Evolutionary conservation across 352 stramenopile genomes (phyloP), one percentile per base, ranked within the genome.

Genomic region (Phytophthora chlamydospora): DNA sequence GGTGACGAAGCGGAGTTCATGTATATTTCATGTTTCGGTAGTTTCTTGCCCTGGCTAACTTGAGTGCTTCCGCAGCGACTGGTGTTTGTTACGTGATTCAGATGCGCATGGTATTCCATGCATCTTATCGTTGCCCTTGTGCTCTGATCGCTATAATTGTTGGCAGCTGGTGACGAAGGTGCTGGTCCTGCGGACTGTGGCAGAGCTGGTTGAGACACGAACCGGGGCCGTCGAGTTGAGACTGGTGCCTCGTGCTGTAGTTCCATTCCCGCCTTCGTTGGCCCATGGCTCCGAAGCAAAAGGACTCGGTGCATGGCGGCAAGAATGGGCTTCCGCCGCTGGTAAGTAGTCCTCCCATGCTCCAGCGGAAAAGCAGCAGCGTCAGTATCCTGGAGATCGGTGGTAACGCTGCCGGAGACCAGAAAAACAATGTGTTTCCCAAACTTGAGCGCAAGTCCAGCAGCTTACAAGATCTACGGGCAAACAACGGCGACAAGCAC

Each of bases 351-450:
- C 56, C 55, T 32, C 47, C 56, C 9, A 47, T 57, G 58, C 39
- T 91, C 16, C 48, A 85, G 33, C 75, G 78, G 5, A 90, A 90
- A 62, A 89, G 75, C 58, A 89, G 77, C 33, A 89, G 77, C 33
- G 54, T 70, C 11, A 80, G 75, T 43, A 34, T 87, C 1, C 34
- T 91, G 0, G 81, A 89, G 24, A 68, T 61, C 0, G 43, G 10
- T 10, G 8, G 35, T 9, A 47, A 53, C 4, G 42, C 40, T 11
- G 38, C 34, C 24, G 40, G 47, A 40, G 48, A 55, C 14, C 24
- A 46, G 33, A 63, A 35, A 42, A 38, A 53, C 4, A n/a, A 4
- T 2, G 9, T 21, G 16, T 64, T 73, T 6, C 77, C 75, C 14
- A 73, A 64, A 39, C 44, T 87, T 11, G 54, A 66, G 0, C 75